These are phyloP conservation scores for Colletotrichum plurivorum DNA, from an alignment of 2,329 filamentous ascomycete genomes.

Conservation along the genomic window DNA sequence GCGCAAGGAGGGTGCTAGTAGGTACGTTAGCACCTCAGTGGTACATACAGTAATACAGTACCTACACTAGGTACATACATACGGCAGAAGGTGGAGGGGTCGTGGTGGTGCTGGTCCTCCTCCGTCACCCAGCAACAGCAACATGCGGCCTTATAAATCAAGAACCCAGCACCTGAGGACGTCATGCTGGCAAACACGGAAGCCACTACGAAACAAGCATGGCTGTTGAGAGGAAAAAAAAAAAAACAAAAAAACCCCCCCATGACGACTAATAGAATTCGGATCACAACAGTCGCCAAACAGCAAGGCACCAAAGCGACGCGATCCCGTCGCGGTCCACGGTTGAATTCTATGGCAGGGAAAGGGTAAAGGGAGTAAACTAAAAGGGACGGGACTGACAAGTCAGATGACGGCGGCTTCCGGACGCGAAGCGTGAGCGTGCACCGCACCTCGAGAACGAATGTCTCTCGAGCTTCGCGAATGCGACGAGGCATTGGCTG, in stretches of 20 bases:
- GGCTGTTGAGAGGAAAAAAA: neutral
- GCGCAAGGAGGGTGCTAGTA: neutral
- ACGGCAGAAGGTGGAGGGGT: slow-evolving; percentile 20
- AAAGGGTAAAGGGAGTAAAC: neutral
- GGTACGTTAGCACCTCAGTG: neutral
- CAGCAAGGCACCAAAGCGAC: neutral
- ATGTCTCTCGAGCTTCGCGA: slow-evolving; percentile 32
- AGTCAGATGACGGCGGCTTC: slow-evolving; percentile 34
- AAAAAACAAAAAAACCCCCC: neutral
- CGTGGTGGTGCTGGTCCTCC: neutral
- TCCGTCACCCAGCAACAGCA: slow-evolving; percentile 37
- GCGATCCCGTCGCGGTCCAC: slow-evolving; percentile 15
- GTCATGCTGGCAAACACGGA: slow-evolving; percentile 26
- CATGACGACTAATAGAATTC: too few relatives aligned
- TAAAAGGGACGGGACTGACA: neutral
- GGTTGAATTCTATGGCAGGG: neutral
- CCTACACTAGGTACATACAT: too few relatives aligned
- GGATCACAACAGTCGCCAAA: neutral
- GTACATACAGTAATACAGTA: neutral
- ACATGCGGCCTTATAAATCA: slow-evolving; percentile 36
- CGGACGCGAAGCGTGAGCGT: slow-evolving; percentile 20
- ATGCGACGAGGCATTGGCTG: slow-evolving; percentile 33
- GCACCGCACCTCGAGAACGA: slow-evolving; percentile 32
- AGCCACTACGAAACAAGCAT: neutral
- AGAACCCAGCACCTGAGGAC: slow-evolving; percentile 17